Base-by-base conservation (phyloP, 2,329 filamentous ascomycete genomes). In the Colletotrichum spaethianum region DNA sequence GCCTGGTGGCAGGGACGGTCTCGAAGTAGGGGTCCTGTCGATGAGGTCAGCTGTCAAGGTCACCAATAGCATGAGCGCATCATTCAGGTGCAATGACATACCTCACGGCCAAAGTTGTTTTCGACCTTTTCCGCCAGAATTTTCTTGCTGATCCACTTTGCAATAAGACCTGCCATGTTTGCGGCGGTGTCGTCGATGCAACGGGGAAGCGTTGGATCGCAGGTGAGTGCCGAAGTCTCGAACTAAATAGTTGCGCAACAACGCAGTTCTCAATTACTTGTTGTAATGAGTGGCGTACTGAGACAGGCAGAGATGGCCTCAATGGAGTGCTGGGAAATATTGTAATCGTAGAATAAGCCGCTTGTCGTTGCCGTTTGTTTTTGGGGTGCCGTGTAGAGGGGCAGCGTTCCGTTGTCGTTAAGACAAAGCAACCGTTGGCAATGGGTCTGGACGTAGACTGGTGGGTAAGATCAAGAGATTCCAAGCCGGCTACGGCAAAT, bases 21-120 rank as follows among this genome's bases (percentile, higher is more conserved):
- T 97, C 94, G 78, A 95, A 97, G 84, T 95, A 98, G 7, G 95
- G 95, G 80, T 98, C 95, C 94, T 98, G 77, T 20, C 11, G 57
- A 69, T 75, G 44, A 74, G 53, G 72, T 76, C 57, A 74, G 70
- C 63, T 81, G 80, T 44, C 79, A 82, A 46, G 81, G 75, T 31
- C 52, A 57, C 14, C 14, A n/a, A 23, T 8, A 40, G 40, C 14
- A 57, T n/a, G 38, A 36, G 23, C 20, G 40, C 42, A 42, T 9
- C 38, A 7, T 28, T 40, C 40, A 70, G 33, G 16, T 36, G 62
- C 26, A 50, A 18, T n/a, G 11, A 65, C 60, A 18, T 46, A 89
- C 88, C 79, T 87, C 88, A 75, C 83, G 83, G 67, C 89, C 89
- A 74, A 89, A 90, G 74, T 89, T 89, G 77, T 91, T 91, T 70